Evolutionary conservation across 192 early-diverging fungal species (phyloP).

Genomic region (Linderina pennispora): DNA sequence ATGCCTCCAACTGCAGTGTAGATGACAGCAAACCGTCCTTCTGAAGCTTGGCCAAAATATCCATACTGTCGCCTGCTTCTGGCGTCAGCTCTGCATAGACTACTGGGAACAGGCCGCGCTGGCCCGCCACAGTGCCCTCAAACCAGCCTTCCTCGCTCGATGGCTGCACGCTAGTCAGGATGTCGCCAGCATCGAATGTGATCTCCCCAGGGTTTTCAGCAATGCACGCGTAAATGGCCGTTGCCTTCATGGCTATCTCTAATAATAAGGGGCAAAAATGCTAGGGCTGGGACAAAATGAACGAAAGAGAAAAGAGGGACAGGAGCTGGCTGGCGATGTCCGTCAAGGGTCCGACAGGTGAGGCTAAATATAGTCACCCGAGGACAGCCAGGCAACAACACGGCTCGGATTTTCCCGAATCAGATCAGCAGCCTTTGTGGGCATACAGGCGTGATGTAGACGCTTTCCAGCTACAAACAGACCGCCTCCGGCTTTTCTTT

Average conservation of each 20-base stretch:
- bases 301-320: too few species aligned
- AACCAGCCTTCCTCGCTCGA: conserved; percentile 38
- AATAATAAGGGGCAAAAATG: conserved; percentile 1
- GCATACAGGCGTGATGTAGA: too few species aligned
- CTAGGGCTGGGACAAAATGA: not conserved
- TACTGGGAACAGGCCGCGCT: conserved; percentile 32
- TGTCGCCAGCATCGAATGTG: conserved; percentile 24
- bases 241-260: conserved; percentile 31
- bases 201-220: conserved; percentile 40
- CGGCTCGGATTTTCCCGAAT: too few species aligned
- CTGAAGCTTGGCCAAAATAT: conserved; percentile 16
- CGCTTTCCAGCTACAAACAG: too few species aligned
- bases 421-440: too few species aligned
- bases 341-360: too few species aligned
- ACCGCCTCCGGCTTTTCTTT: too few species aligned
- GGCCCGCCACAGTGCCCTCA: conserved; percentile 22
- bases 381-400: too few species aligned
- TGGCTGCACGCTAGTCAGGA: conserved; percentile 7
- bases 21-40: conserved; percentile 23
- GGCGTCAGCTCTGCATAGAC: conserved; percentile 34
- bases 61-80: conserved; percentile 26
- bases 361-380: too few species aligned
- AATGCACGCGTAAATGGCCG: conserved; percentile 34
- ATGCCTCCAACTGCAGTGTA: conserved; percentile 11
- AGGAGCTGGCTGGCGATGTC: too few species aligned